Evolutionary conservation across 2,329 filamentous ascomycete species (phyloP), one percentile per base, ranked within the genome.

Genomic region (Westerdykella aurantiaca): DNA sequence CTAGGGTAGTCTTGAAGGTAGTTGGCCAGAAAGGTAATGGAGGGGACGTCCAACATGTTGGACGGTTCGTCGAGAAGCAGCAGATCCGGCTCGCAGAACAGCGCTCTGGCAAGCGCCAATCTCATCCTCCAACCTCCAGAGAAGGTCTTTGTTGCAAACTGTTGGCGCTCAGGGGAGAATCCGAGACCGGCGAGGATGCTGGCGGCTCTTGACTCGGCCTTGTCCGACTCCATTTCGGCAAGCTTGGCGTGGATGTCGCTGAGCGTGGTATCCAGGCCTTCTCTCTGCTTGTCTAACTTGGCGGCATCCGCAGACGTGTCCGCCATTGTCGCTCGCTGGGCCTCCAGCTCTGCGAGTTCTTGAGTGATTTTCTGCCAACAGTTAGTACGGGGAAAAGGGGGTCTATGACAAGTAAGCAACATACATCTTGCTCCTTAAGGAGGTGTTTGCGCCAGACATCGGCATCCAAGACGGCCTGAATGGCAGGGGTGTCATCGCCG

Each of bases 21-120:
- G 62, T 90, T 91, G 38, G 91, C 86, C 66, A 98, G 79, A 80
- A 97, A 98, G 44, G 93, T 94, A 64, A 98, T 97, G 18, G 93
- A 97, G n/a, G 93, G 93, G 45, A 98, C 93, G 72, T 97, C 93
- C 88, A 98, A 89, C 91, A 97, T 97, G 82, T 97, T 97, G 44
- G 91, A 97, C 72, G 93, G 93, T 82, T 98, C 93, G 75, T 98
- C 93, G 57, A 98, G 88, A 67, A 98, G 79, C 47, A 98, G 73
- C 41, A 98, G 76, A 71, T 98, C 93, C 35, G 93, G 93, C 68
- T 98, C 93, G 73, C 93, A 98, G 76, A 98, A 98, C 31, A 98
- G 80, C 12, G 93, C 93, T 78, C 93, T 79, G 11, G 93, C 93
- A 50, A 98, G 78, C 12, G 93, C 93, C 61, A 98, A 74, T 75